Conservation (phyloP, 1,284 basidiomycete species). For the Irpex lacteus region DNA sequence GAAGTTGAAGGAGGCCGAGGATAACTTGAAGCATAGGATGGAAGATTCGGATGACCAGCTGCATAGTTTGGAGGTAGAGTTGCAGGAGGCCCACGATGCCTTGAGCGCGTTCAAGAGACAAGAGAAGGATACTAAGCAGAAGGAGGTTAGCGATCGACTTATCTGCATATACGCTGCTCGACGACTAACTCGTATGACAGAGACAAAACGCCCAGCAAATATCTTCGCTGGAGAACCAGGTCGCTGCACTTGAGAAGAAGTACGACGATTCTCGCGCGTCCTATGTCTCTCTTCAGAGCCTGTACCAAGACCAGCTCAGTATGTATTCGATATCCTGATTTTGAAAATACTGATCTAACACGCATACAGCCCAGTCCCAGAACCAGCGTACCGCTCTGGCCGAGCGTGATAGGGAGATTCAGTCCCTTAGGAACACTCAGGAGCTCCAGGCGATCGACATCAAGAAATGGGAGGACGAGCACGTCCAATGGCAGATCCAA, state of each 20-base stretch:
- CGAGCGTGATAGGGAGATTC: constrained; percentile 69
- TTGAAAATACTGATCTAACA: constrained; percentile 1
- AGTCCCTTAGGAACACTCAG: constrained; percentile 55
- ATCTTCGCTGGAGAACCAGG: constrained; percentile 69
- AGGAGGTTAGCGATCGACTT: constrained; percentile 55
- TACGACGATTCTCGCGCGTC: constrained; percentile 68
- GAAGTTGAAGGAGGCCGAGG: constrained; percentile 72
- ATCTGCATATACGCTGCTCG: not conserved
- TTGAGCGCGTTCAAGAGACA: constrained; percentile 76
- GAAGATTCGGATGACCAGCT: constrained; percentile 74
- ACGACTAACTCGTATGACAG: constrained; percentile 37
- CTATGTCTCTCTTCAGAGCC: constrained; percentile 75
- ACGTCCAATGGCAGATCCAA: constrained; percentile 66
- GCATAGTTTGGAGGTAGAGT: constrained; percentile 66
- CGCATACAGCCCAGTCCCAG: constrained; percentile 63
- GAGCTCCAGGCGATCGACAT: constrained; percentile 62
- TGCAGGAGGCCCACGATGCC: constrained; percentile 76
- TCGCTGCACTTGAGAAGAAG: constrained; percentile 67
- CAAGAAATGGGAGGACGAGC: constrained; percentile 59
- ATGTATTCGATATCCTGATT: constrained; percentile 22
- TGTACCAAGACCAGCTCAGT: constrained; percentile 85
- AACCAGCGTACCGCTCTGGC: constrained; percentile 73
- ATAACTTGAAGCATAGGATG: constrained; percentile 60
- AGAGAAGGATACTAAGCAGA: constrained; percentile 83
- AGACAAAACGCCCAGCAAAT: constrained; percentile 60